phyloP scores from a whole-genome alignment of 768 basidiomycete genomes.

The Boletus sp. region DNA sequence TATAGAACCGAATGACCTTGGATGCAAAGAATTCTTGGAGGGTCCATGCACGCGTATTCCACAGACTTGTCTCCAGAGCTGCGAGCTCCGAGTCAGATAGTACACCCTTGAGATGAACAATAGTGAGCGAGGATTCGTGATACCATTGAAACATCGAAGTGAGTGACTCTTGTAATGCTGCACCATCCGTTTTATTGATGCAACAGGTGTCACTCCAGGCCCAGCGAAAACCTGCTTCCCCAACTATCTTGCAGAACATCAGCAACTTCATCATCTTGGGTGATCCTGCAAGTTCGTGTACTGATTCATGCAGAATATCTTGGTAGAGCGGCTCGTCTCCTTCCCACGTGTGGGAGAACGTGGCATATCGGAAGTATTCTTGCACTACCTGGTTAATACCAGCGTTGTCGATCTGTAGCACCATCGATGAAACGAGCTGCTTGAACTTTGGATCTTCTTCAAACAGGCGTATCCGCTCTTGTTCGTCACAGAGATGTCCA shows the following conservation, averaged over 20 bases:
- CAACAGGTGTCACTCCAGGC: constrained; percentile 24
- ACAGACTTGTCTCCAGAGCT: constrained; percentile 10
- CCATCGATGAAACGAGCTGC: constrained; percentile 17
- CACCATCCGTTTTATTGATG: too few species aligned
- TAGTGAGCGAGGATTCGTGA: constrained; percentile 21
- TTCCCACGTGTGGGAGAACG: constrained; percentile 26
- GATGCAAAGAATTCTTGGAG: constrained; percentile 27
- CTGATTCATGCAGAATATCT: constrained; percentile 6
- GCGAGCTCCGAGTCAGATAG: not conserved
- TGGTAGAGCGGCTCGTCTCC: constrained; percentile 17
- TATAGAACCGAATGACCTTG: constrained; percentile 22
- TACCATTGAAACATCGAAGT: constrained; percentile 31
- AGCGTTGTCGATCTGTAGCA: not conserved
- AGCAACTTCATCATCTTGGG: constrained; percentile 11
- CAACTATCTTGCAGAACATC: constrained; percentile 16
- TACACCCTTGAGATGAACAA: constrained; percentile 23
- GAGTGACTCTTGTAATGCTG: constrained; percentile 21
- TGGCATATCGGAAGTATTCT: constrained; percentile 19
- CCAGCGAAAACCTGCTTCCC: constrained; percentile 18
- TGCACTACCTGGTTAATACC: constrained; percentile 1
- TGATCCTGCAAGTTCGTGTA: constrained; percentile 9
- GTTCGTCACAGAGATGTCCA: constrained; percentile 15
- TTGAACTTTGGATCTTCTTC: constrained; percentile 11
- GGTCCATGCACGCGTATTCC: constrained; percentile 28
- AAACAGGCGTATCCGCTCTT: constrained; percentile 3